Base-by-base conservation (phyloP, 192 early-diverging fungal genomes). In the Backusella tuberculispora region DNA sequence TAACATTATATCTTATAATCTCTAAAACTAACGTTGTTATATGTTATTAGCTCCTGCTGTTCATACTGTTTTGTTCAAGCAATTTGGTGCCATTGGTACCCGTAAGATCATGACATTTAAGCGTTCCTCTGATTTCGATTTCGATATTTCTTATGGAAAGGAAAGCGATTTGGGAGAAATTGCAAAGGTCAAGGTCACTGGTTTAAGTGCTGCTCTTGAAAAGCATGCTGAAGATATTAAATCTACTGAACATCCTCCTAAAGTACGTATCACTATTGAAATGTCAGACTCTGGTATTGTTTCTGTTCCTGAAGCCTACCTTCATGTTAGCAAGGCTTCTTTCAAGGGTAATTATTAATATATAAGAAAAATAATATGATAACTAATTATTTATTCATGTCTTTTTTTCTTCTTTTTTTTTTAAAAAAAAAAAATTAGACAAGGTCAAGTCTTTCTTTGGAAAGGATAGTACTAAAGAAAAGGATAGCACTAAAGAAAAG, bases 31-130 rank as follows among this genome's bases (percentile, higher is more conserved):
- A 66, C 14, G 21, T 37, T 53, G 53, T 71, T 40, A 5, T 74
- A 34, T 34, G 29, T 34, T 34, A 34, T 34, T 34, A 34, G 53
- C 53, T 26, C 40, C 83, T 84, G 69, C 73, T 50, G 26, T 81
- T 44, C 69, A 81, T 19, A 91, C 91, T 0, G 71, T 79, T 8
- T 79, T 96, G 24, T 96, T 91, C 73, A 80, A 82, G 37, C 85
- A 90, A 38, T 92, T 88, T 38, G 87, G 92, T 12, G 74, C 88
- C 3, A 80, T 98, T 29, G 93, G 93, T 8, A 85, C 90, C 24
- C 93, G 95, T 46, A 97, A 97, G 74, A 82, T 95, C 44, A 92
- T 99, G 84, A 92, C 84, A 79, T 94, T 96, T 74, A 91, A 93
- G 69, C 90, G 96, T 29, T 74, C 77, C 0, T 85, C 90, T 19